Conservation (phyloP, 2,329 filamentous ascomycete species). For the Fusarium dimerum region DNA sequence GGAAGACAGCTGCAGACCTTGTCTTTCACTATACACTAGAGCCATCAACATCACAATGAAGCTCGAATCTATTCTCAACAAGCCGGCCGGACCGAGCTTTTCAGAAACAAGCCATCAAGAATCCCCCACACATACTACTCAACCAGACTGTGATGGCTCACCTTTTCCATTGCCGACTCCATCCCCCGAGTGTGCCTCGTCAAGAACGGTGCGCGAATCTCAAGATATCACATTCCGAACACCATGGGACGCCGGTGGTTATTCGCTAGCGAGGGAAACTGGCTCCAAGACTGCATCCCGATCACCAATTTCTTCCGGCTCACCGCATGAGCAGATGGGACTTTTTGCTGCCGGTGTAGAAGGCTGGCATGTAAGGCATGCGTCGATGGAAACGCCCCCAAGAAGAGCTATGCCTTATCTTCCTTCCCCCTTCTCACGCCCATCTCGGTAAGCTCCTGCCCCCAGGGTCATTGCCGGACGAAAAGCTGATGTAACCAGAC, state of each 20-base stretch:
- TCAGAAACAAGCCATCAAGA: conserved; percentile 10
- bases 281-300: conserved; percentile 37
- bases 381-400: conserved; percentile 34
- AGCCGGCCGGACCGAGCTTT: conserved; percentile 20
- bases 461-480: background rate
- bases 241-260: conserved; percentile 54
- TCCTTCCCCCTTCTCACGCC: conserved; percentile 21
- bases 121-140: conserved; percentile 5
- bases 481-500: conserved; percentile 16
- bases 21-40: conserved; percentile 8
- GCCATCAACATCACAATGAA: conserved; percentile 13
- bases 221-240: conserved; percentile 36
- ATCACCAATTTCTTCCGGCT: conserved; percentile 21
- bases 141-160: conserved; percentile 7
- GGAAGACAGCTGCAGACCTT: background rate
- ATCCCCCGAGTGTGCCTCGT: conserved; percentile 33
- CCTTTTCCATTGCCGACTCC: conserved; percentile 35
- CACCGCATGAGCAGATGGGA: conserved; percentile 26
- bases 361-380: conserved; percentile 31
- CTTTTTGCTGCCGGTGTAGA: conserved; percentile 12
- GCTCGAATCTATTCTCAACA: conserved; percentile 24
- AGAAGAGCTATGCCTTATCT: conserved; percentile 9
- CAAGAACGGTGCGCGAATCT: conserved; percentile 22
- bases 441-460: conserved; percentile 25
- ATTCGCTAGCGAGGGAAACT: conserved; percentile 45